A percentile compares a stretch with the other conserved stretches of the same genome.
These are phyloP conservation scores for Pseudocohnilembus persalinus DNA, from an alignment of 169 alveolate species.

Conservation along the genomic window DNA sequence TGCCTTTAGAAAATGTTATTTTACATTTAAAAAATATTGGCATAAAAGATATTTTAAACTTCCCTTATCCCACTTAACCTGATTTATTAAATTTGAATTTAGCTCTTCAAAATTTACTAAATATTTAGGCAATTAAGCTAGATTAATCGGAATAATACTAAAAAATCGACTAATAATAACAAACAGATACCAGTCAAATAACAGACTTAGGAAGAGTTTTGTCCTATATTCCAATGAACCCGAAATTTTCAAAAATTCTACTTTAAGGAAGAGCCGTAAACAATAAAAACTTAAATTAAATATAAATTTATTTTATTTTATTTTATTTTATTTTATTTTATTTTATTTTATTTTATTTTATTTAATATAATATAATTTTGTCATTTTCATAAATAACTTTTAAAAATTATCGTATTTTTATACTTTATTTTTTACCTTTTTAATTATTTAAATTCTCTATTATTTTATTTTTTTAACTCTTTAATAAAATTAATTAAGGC, in stretches of 20 bases:
- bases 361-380: too few species aligned
- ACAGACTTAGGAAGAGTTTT: slow-evolving; percentile 77
- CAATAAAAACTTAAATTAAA: too few species aligned
- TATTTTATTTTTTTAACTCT: too few species aligned
- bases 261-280: slow-evolving; percentile 53
- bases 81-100: slow-evolving; percentile 46
- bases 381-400: too few species aligned
- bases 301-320: too few species aligned
- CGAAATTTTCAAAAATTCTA: slow-evolving; percentile 73
- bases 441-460: too few species aligned
- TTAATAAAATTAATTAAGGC: neutral
- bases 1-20: slow-evolving; percentile 88
- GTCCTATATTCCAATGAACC: slow-evolving; percentile 77
- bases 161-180: slow-evolving; percentile 45
- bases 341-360: too few species aligned
- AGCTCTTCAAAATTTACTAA: slow-evolving; percentile 60
- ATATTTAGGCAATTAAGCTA: slow-evolving; percentile 64
- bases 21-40: slow-evolving; percentile 90
- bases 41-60: slow-evolving; percentile 76
- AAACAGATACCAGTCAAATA: slow-evolving; percentile 59
- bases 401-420: too few species aligned
- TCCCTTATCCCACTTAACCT: slow-evolving; percentile 89
- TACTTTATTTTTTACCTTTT: too few species aligned
- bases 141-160: too few species aligned
- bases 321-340: too few species aligned